These are phyloP conservation scores for Biscogniauxia marginata DNA, from an alignment of 2,329 filamentous ascomycete species.

Conservation along the genomic window DNA sequence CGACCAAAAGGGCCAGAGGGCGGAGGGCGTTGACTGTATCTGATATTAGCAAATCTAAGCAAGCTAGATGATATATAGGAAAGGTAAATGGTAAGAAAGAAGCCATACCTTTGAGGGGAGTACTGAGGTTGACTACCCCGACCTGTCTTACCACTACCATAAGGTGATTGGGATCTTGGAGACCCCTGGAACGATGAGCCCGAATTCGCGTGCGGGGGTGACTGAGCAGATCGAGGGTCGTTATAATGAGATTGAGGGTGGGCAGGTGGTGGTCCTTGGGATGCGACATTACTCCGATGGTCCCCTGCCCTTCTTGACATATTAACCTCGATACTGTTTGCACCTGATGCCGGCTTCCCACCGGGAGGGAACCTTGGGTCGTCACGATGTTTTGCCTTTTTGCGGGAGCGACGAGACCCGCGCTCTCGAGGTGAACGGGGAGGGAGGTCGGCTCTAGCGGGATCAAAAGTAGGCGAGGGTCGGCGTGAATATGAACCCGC, in stretches of 20 bases:
- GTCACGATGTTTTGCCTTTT: conserved; percentile 40
- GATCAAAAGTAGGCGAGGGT: conserved; percentile 26
- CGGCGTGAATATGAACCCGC: conserved; percentile 26
- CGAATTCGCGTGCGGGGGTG: conserved; percentile 57
- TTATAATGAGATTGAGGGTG: conserved; percentile 40
- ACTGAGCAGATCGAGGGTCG: conserved; percentile 41
- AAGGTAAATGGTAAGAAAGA: conserved; percentile 7
- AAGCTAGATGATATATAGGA: background rate
- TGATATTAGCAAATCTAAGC: conserved; percentile 31
- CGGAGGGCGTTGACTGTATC: conserved; percentile 56
- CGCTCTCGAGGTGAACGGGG: conserved; percentile 30
- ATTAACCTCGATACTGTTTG: conserved; percentile 51
- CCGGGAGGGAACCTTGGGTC: conserved; percentile 38
- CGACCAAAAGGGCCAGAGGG: conserved; percentile 53
- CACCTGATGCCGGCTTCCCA: conserved; percentile 41
- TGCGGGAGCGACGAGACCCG: conserved; percentile 30
- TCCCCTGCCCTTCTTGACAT: conserved; percentile 38
- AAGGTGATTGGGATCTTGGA: conserved; percentile 59
- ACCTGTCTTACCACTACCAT: conserved; percentile 51
- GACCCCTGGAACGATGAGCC: conserved; percentile 57
- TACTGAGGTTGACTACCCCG: conserved; percentile 47
- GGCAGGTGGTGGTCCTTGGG: conserved; percentile 30
- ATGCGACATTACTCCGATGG: conserved; percentile 40
- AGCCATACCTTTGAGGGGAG: conserved; percentile 35
- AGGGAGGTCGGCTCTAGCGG: conserved; percentile 22